phyloP scores from a whole-genome alignment of 2,329 filamentous ascomycete genomes.

The Esteya vermicola region DNA sequence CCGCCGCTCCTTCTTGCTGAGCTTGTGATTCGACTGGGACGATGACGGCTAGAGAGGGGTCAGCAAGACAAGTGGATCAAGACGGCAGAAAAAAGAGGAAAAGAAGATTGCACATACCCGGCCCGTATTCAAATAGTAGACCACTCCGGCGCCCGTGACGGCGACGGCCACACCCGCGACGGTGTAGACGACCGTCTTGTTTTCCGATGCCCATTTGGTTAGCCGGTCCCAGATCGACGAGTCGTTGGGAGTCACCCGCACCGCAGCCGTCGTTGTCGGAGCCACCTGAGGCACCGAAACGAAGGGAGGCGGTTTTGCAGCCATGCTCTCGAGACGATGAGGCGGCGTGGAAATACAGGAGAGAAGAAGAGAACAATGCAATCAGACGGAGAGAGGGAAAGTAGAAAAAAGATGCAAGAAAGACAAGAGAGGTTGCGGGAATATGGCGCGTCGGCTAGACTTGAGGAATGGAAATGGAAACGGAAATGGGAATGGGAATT shows the following conservation, averaged over 20 bases:
- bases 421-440: background rate
- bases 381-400: no score
- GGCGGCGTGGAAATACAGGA: no score
- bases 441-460: background rate
- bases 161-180: slow-evolving; percentile 89
- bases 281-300: slow-evolving; percentile 22
- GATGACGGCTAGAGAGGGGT: background rate
- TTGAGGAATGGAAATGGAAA: background rate
- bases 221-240: slow-evolving; percentile 79
- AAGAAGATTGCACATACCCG: slow-evolving; percentile 28
- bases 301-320: slow-evolving; percentile 23
- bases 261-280: slow-evolving; percentile 24
- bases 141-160: slow-evolving; percentile 76
- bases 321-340: slow-evolving; percentile 18
- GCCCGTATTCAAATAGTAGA: slow-evolving; percentile 70
- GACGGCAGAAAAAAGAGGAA: background rate
- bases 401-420: background rate
- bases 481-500: background rate
- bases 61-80: background rate
- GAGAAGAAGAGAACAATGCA: background rate
- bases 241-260: slow-evolving; percentile 40
- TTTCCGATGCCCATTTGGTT: slow-evolving; percentile 83
- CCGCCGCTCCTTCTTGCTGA: slow-evolving; percentile 79
- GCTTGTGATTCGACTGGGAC: slow-evolving; percentile 39
- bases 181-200: slow-evolving; percentile 92